Evolutionary conservation across 805 yeast species (phyloP).

Genomic region (Lipomyces sp.): DNA sequence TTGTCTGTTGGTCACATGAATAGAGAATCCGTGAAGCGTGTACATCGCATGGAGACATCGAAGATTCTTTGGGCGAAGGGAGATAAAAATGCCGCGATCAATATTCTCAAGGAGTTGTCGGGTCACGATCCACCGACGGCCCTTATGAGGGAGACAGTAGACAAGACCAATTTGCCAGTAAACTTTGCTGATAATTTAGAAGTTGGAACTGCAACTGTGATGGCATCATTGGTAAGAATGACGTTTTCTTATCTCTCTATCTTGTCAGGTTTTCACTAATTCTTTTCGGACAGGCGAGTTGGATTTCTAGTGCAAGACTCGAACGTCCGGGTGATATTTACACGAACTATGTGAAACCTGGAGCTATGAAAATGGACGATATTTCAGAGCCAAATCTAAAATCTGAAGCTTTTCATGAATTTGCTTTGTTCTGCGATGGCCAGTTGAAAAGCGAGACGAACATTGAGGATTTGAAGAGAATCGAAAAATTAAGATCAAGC

Average conservation of each 20-base stretch:
- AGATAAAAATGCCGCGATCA: slow-evolving; percentile 55
- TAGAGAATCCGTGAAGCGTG: slow-evolving; percentile 20
- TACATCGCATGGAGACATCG: slow-evolving; percentile 51
- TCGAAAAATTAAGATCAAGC: slow-evolving; percentile 37
- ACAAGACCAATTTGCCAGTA: no score
- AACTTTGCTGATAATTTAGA: no score
- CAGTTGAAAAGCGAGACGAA: slow-evolving; percentile 51
- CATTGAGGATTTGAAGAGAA: slow-evolving; percentile 45
- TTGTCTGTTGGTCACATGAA: not conserved
- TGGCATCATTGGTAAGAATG: slow-evolving; percentile 15
- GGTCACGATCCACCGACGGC: not conserved
- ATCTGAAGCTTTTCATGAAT: slow-evolving; percentile 47
- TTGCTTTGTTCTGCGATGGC: slow-evolving; percentile 71
- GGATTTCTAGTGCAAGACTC: slow-evolving; percentile 70
- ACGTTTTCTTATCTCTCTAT: not conserved
- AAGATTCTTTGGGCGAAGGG: slow-evolving; percentile 63
- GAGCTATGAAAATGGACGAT: slow-evolving; percentile 34
- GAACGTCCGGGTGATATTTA: slow-evolving; percentile 61
- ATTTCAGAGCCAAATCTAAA: slow-evolving; percentile 39
- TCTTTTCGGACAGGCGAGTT: slow-evolving; percentile 44
- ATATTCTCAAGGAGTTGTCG: slow-evolving; percentile 43
- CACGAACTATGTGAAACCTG: slow-evolving; percentile 53
- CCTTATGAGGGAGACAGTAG: no score
- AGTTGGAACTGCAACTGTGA: slow-evolving; percentile 11
- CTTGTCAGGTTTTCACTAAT: not conserved